Percentiles rank a stretch among this genome's conserved stretches.
phyloP scores from a whole-genome alignment of 306 rosid genomes.

The Vigna angularis region DNA sequence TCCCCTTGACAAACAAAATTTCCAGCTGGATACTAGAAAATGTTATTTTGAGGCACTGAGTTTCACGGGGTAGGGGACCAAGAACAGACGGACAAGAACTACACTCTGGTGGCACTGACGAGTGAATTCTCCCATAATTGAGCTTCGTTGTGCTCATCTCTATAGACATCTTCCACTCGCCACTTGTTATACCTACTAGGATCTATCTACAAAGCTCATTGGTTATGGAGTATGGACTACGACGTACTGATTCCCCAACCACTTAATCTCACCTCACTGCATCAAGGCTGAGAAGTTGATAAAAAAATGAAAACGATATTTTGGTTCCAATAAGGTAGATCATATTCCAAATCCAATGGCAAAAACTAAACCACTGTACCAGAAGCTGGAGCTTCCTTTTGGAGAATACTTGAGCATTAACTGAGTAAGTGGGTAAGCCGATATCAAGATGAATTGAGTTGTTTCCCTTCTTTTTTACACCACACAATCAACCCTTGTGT shows the following conservation, averaged over 20 bases:
- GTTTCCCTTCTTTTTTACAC: slow-evolving; percentile 41
- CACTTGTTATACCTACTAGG: slow-evolving; percentile 53
- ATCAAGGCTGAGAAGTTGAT: slow-evolving; percentile 21
- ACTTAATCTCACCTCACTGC: slow-evolving; percentile 25
- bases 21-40: slow-evolving; percentile 53
- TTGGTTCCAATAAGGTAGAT: slow-evolving; percentile 18
- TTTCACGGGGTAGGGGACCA: slow-evolving; percentile 72
- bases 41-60: slow-evolving; percentile 50
- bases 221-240: slow-evolving; percentile 44
- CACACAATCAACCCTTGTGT: slow-evolving; percentile 33
- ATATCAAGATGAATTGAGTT: slow-evolving; percentile 44
- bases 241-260: slow-evolving; percentile 49
- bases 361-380: slow-evolving; percentile 8
- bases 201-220: slow-evolving; percentile 41
- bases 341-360: slow-evolving; percentile 23
- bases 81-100: slow-evolving; percentile 50
- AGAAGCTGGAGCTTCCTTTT: slow-evolving; percentile 45
- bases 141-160: slow-evolving; percentile 55
- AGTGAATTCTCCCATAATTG: slow-evolving; percentile 56
- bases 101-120: slow-evolving; percentile 57
- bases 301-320: background rate
- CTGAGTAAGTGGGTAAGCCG: slow-evolving; percentile 48
- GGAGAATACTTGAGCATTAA: slow-evolving; percentile 38
- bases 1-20: slow-evolving; percentile 36
- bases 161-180: slow-evolving; percentile 49